These are phyloP conservation scores for Suhomyces bokatorum DNA, from an alignment of 1,139 yeast species.

Conservation along the genomic window DNA sequence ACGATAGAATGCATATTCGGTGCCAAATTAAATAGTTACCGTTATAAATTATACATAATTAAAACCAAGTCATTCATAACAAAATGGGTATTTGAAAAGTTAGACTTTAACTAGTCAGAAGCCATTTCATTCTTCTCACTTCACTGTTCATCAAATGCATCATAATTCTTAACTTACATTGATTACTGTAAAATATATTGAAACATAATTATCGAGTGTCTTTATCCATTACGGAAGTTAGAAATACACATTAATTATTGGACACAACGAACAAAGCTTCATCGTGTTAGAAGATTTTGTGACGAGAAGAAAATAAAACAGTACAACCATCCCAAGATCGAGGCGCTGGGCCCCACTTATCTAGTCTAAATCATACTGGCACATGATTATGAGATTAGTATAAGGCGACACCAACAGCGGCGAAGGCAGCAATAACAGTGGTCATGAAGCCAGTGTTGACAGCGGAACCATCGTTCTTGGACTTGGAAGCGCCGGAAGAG, in stretches of 20 bases:
- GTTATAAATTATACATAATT: too few species aligned
- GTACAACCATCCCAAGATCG: constrained; percentile 7
- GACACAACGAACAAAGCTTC: constrained; percentile 2
- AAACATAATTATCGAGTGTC: neutral
- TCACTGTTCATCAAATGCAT: too few species aligned
- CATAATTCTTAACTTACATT: too few species aligned
- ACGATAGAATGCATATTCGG: too few species aligned
- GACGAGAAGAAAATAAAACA: constrained; percentile 8
- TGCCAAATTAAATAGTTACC: too few species aligned
- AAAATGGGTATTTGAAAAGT: too few species aligned
- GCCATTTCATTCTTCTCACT: too few species aligned
- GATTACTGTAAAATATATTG: neutral
- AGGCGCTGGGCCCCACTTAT: constrained; percentile 7
- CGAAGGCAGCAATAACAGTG: constrained; percentile 58
- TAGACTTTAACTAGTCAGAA: too few species aligned
- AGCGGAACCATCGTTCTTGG: constrained; percentile 31
- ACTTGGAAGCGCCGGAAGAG: neutral
- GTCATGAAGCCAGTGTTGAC: constrained; percentile 42
- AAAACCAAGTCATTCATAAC: too few species aligned
- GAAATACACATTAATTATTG: constrained; percentile 6
- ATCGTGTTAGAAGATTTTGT: constrained; percentile 6
- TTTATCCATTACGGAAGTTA: neutral
- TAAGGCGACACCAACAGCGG: constrained; percentile 64
- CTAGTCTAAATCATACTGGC: constrained; percentile 8
- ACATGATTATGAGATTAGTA: constrained; percentile 40